Conservation (phyloP, 768 basidiomycete genomes). For the Punctularia strigosozonata region DNA sequence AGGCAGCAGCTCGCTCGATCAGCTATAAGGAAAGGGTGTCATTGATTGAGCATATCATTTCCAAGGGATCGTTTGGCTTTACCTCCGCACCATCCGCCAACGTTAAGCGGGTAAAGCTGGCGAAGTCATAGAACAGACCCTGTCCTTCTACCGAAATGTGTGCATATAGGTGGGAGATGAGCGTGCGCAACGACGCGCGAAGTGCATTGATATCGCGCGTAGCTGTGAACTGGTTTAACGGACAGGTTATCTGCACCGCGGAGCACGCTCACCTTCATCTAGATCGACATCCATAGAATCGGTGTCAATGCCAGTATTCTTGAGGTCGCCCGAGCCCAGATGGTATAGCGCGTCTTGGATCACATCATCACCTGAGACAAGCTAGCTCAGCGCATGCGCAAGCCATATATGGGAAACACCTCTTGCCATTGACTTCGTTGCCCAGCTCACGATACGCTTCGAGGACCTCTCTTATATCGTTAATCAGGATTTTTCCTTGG, state of each 20-base stretch:
- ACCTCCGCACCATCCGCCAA: conserved; percentile 57
- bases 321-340: conserved; percentile 41
- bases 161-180: conserved; percentile 41
- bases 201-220: conserved; percentile 38
- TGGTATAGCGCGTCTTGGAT: conserved; percentile 61
- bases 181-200: conserved; percentile 34
- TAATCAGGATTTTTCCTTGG: conserved; percentile 41
- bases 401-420: neutral
- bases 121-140: conserved; percentile 46
- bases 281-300: conserved; percentile 20
- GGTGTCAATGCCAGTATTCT: conserved; percentile 22
- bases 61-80: no score
- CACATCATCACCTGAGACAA: conserved; percentile 41
- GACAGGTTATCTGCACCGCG: no score
- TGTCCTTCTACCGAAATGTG: conserved; percentile 41
- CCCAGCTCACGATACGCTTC: conserved; percentile 44
- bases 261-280: no score
- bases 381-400: conserved; percentile 1
- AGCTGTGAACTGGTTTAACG: no score
- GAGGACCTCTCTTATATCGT: conserved; percentile 39
- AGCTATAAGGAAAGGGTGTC: no score
- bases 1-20: conserved; percentile 37
- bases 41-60: no score
- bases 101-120: conserved; percentile 51
- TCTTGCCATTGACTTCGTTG: conserved; percentile 43